A percentile compares a stretch with the other conserved stretches of the same genome.
These are phyloP conservation scores for Perkinsus chesapeaki DNA, from an alignment of 169 alveolate genomes.

Conservation along the genomic window DNA sequence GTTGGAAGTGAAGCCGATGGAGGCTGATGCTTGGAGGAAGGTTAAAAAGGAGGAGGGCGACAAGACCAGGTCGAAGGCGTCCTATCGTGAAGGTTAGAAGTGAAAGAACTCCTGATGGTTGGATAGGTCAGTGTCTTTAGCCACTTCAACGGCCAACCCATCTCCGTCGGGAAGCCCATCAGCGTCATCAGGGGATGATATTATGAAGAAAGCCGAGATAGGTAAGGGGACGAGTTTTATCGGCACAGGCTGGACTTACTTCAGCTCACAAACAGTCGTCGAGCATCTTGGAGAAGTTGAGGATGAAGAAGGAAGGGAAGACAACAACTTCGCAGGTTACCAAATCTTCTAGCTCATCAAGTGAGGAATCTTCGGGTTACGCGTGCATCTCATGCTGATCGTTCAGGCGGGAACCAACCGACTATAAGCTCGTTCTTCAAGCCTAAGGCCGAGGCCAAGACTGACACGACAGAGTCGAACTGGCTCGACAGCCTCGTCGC, in stretches of 20 bases:
- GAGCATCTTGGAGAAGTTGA: neutral
- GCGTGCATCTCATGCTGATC: neutral
- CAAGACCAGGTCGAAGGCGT: neutral
- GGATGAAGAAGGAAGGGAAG: slow-evolving; percentile 1
- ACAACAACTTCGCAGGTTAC: neutral
- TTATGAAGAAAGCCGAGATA: neutral
- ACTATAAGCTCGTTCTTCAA: neutral
- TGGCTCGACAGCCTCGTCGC: neutral
- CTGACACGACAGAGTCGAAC: neutral
- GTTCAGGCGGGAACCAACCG: neutral
- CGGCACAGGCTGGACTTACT: neutral
- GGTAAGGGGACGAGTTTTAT: neutral
- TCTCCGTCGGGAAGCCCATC: neutral
- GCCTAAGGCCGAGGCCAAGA: neutral
- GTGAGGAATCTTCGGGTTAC: neutral
- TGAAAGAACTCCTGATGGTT: too few relatives aligned
- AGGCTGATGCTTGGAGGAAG: slow-evolving; percentile 1
- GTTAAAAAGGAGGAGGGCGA: neutral
- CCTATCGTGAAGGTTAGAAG: neutral
- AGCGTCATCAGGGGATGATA: neutral
- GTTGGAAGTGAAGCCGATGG: neutral
- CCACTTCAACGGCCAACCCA: neutral
- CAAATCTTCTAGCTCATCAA: too few relatives aligned
- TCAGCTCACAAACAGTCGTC: neutral
- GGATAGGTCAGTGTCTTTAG: too few relatives aligned